Base-by-base conservation (phyloP, 2,329 filamentous ascomycete species). In the Rutstroemia sp. region DNA sequence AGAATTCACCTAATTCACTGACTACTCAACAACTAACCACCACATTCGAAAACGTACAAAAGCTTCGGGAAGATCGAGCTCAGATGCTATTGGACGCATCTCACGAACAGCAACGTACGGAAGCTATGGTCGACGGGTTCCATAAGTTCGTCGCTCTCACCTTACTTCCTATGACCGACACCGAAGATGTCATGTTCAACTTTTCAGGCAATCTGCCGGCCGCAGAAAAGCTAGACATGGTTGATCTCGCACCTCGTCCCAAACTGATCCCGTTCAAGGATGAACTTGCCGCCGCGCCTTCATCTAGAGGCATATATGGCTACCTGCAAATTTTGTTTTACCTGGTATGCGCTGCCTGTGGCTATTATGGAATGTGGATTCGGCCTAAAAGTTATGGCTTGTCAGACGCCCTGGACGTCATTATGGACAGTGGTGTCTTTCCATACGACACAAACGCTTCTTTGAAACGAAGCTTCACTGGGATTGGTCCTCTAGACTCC, bases 321-420 rank as follows among this genome's bases (percentile, higher is more conserved):
- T 49, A 25, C n/a, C 12, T 49, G 25, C 52, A 54, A 23, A 54
- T 44, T 8, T 19, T 21, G 5, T 9, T 49, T 14, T 54, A 49
- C 14, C 7, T 54, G 18, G 45, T 5, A n/a, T 27, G 48, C 14
- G 52, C 52, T 10, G 6, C 4, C 14, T 16, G 9, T 21, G 45
- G 45, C 8, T 50, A 50, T 16, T 44, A 50, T 41, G 52, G 52
- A 3, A 50, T 54, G 52, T 54, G 45, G 37, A 16, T 49, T n/a
- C 12, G 25, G 12, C 39, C 34, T 5, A 41, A 27, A 8, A 49
- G 21, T 2, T 37, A 19, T 14, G 52, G 45, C 2, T 2, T 37
- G 2, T 9, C 21, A 5, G 12, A 34, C 14, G 21, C 41, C 5
- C 41, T 54, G 0, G 34, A 14, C 4, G 19, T 18, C 4, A 14